Evolutionary conservation across 345 rosid species (phyloP), one percentile per base, ranked within the genome.

Genomic region (Firmiana major): DNA sequence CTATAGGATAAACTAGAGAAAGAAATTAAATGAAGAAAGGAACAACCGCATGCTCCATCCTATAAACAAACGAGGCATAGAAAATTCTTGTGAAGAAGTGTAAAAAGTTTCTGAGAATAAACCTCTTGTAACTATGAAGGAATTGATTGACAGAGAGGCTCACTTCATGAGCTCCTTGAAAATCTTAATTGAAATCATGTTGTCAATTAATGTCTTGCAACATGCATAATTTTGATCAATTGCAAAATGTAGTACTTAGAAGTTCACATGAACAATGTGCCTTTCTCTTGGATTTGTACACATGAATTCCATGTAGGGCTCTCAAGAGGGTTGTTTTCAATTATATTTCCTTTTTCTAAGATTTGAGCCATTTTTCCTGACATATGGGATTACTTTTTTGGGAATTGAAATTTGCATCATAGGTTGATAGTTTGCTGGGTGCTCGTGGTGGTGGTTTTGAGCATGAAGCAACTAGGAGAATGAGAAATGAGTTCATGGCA

Each of bases 401-500:
- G 48, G 36, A 26, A 38, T 62, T 57, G 71, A 74, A 59, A 63
- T 80, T 17, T 78, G 51, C 70, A 8, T 76, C 63, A 38, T 78
- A 96, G 99, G 94, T 96, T 79, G 99, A 96, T 79, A 93, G 99
- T 85, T 84, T 96, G 85, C 90, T 96, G 17, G 99, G 99, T 74
- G 97, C 97, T 82, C 98, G 99, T 69, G 99, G 99, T 38, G 95
- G 98, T 82, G 86, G 97, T 53, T 89, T 78, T 75, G 99, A 96
- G 81, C 98, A 96, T 1, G 99, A 96, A 76, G 99, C 98, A 48
- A 96, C 99, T 48, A 88, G 99, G 83, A 89, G 99, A 85, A 96
- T 94, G 99, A 91, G 97, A 82, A 96, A 96, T 62, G 99, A 96
- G 83, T 96, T 96, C 80, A 96, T 96, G 99, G 94, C 99, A 62